Conservation (phyloP, 129 eudicot genomes). For the Ambrosia artemisiifolia region DNA sequence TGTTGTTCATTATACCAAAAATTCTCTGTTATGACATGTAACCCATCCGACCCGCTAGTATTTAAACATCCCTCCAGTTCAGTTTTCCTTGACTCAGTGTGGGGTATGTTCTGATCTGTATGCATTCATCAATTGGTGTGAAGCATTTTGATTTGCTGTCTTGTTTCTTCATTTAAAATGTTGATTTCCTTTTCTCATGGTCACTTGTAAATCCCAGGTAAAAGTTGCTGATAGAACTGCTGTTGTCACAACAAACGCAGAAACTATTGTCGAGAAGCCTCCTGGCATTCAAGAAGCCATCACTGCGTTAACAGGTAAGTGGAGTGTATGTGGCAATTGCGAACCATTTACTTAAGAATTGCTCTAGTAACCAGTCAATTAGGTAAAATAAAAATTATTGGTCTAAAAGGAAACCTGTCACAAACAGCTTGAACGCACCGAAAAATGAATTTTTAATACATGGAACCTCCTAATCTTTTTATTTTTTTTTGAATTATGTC, state of each 20-base stretch:
- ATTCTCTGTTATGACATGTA: neutral
- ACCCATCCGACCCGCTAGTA: neutral
- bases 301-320: slow-evolving; percentile 54
- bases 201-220: slow-evolving; percentile 44
- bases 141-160: neutral
- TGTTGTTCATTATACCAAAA: neutral
- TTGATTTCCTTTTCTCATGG: neutral
- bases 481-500: neutral
- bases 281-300: slow-evolving; percentile 88
- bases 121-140: neutral
- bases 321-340: neutral
- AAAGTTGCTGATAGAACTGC: slow-evolving; percentile 77
- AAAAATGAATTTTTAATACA: neutral
- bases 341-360: neutral
- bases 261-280: slow-evolving; percentile 73
- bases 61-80: neutral
- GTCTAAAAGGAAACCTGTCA: neutral
- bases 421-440: neutral
- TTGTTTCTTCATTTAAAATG: slow-evolving; percentile 7
- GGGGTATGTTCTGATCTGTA: slow-evolving; percentile 4
- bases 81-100: neutral
- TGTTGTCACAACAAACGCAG: slow-evolving; percentile 73
- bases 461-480: neutral
- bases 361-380: neutral
- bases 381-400: neutral